Base-by-base conservation (phyloP, 2,329 filamentous ascomycete genomes). In the Thelonectria discophora region DNA sequence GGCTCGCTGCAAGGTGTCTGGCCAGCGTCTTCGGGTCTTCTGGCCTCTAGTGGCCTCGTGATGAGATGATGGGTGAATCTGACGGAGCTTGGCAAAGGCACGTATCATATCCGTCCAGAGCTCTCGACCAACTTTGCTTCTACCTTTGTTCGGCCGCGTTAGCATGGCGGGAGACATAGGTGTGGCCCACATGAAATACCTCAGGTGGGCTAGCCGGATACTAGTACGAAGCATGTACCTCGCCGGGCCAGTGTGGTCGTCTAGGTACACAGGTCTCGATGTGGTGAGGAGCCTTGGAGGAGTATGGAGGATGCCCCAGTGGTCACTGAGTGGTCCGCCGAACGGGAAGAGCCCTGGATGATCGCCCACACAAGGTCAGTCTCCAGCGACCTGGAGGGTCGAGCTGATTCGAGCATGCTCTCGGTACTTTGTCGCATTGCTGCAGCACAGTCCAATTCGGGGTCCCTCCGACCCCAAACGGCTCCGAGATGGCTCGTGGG, bases 261-360 rank as follows among this genome's bases (percentile, higher is more conserved):
- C 13, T 3, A 46, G 51, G 58, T 46, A 55, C 51, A n/a, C 54
- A 46, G 5, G 6, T 40, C 13, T 6, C 6, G 5, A 11, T 40
- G 37, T 40, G 13, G 37, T 30, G 27, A 30, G 27, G 27, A 30
- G 27, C 9, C 27, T 5, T 30, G 5, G 5, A 8, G 7, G 27
- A 30, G 27, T 30, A 5, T 5, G 6, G 5, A 2, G 27, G 2
- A 5, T 5, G 27, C 27, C 27, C 27, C 27, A 30, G 27, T 30
- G n/a, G 58, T 52, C 46, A 30, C 34, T 32, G 49, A 27, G 52
- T 60, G 52, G 52, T 12, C 58, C 58, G 47, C 34, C 58, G 30
- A 60, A 56, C 58, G 58, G 58, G 45, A 47, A 47, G 52, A 52
- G 58, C 48, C 53, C 53, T 60, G 58, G 34, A 39, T 24, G 27